These are phyloP conservation scores for Amauroascus verrucosus DNA, from an alignment of 2,329 filamentous ascomycete species.

Conservation along the genomic window DNA sequence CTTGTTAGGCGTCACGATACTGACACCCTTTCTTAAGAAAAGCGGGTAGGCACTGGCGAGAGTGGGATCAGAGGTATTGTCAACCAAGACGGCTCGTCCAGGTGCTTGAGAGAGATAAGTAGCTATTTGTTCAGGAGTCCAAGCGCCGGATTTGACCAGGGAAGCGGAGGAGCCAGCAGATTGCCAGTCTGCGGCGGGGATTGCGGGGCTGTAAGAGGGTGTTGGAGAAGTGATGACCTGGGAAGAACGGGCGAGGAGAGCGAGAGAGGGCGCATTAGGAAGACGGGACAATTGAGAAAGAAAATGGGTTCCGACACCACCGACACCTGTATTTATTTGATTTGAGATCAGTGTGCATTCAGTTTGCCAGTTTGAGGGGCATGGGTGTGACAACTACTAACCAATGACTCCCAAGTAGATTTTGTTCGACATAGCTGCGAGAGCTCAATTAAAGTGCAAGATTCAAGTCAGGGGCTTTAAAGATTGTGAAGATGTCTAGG, in stretches of 20 bases:
- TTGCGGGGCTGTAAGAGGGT: conserved; percentile 54
- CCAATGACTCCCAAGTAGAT: conserved; percentile 37
- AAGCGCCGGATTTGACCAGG: conserved; percentile 40
- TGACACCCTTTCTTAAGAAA: conserved; percentile 72
- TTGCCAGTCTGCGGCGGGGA: conserved; percentile 49
- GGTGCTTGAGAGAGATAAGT: conserved; percentile 70
- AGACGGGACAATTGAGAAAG: conserved; percentile 67
- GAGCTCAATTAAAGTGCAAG: conserved; percentile 5
- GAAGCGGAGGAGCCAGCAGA: conserved; percentile 53
- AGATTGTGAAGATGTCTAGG: not conserved
- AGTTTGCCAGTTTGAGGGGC: not conserved
- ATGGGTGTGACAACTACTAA: conserved; percentile 20
- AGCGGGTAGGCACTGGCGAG: conserved; percentile 74
- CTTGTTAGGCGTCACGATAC: conserved; percentile 94
- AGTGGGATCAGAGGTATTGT: conserved; percentile 88
- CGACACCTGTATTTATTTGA: conserved; percentile 53
- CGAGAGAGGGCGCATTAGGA: conserved; percentile 60
- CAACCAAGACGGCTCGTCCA: conserved; percentile 70
- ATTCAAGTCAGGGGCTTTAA: not conserved
- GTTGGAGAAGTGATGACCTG: conserved; percentile 67
- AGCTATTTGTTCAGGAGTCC: conserved; percentile 59
- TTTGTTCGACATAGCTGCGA: conserved; percentile 24
- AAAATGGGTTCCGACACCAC: conserved; percentile 88
- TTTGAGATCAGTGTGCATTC: conserved; percentile 10
- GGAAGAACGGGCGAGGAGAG: conserved; percentile 77